phyloP scores from a whole-genome alignment of 139 green algal species.

The Asterochloris sp. region DNA sequence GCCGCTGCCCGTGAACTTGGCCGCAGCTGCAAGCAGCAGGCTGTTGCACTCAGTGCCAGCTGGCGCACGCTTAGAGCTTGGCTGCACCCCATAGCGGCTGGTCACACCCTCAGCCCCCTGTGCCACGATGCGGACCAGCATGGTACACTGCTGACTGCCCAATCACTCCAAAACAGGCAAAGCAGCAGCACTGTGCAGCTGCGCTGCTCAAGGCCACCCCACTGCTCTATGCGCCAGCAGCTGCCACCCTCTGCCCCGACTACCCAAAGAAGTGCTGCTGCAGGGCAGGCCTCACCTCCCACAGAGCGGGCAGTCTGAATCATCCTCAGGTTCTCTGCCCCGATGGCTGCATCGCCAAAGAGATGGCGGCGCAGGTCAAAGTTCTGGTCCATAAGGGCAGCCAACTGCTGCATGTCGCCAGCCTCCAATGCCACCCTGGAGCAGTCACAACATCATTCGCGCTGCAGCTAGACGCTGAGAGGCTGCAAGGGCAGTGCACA shows the following conservation, averaged over 20 bases:
- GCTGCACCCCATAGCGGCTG: too few species aligned
- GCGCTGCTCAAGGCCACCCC: too few species aligned
- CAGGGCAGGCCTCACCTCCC: constrained; percentile 23
- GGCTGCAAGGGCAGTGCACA: too few species aligned
- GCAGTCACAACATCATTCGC: background rate
- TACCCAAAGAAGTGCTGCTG: background rate
- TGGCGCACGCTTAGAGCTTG: background rate
- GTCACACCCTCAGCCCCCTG: too few species aligned
- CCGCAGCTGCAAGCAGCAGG: constrained; percentile 36
- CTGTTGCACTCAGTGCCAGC: background rate
- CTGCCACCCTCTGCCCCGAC: too few species aligned
- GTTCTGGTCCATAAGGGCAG: constrained; percentile 67
- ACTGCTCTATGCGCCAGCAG: too few species aligned
- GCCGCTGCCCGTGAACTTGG: constrained; percentile 87
- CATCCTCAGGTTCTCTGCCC: constrained; percentile 74
- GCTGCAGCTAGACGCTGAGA: too few species aligned
- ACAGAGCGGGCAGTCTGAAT: constrained; percentile 56
- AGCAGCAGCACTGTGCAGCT: too few species aligned
- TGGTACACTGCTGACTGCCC: too few species aligned
- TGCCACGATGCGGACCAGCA: too few species aligned
- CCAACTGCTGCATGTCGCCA: constrained; percentile 39
- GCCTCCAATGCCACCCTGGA: constrained; percentile 39
- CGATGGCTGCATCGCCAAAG: constrained; percentile 71
- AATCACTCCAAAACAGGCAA: too few species aligned
- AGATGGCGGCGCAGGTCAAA: constrained; percentile 63